Evolutionary conservation across 352 stramenopile genomes (phyloP).

Genomic region (Hyaloperonospora brassicae): DNA sequence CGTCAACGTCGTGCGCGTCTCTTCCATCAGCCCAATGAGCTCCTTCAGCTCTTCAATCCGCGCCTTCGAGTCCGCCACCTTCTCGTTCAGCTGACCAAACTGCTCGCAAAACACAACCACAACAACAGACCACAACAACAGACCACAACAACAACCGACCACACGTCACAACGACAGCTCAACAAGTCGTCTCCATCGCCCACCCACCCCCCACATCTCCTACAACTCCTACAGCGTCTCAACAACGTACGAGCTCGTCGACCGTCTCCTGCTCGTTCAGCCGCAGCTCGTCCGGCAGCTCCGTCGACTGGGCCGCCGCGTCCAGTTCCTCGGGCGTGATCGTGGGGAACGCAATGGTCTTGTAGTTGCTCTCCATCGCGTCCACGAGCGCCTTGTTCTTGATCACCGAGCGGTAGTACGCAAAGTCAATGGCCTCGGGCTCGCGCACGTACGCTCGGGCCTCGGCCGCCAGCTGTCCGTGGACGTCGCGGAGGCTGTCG

Average conservation of each 20-base stretch:
- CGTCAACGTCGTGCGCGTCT: constrained; percentile 74
- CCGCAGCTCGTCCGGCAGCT: constrained; percentile 45
- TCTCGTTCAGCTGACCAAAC: constrained; percentile 69
- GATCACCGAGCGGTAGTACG: constrained; percentile 79
- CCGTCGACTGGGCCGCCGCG: constrained; percentile 31
- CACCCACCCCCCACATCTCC: constrained; percentile 1
- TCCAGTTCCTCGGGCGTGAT: constrained; percentile 74
- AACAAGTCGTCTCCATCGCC: neutral
- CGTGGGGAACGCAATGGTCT: constrained; percentile 72
- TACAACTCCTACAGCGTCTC: neutral
- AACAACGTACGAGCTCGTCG: constrained; percentile 48
- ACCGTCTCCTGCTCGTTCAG: constrained; percentile 77
- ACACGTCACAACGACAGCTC: too few relatives aligned
- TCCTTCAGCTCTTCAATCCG: constrained; percentile 83
- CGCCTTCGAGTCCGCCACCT: constrained; percentile 79
- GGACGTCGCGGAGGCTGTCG: constrained; percentile 67
- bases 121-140: neutral
- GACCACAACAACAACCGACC: constrained; percentile 3
- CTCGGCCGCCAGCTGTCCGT: constrained; percentile 72
- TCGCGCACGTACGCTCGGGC: constrained; percentile 65
- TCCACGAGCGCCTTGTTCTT: constrained; percentile 87
- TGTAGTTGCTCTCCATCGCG: constrained; percentile 81
- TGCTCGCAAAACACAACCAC: constrained; percentile 10
- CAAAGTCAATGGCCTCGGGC: constrained; percentile 79
- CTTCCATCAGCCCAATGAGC: constrained; percentile 72